These are phyloP conservation scores for Ophiostoma triangulosporum DNA, from an alignment of 2,329 filamentous ascomycete species.

Conservation along the genomic window DNA sequence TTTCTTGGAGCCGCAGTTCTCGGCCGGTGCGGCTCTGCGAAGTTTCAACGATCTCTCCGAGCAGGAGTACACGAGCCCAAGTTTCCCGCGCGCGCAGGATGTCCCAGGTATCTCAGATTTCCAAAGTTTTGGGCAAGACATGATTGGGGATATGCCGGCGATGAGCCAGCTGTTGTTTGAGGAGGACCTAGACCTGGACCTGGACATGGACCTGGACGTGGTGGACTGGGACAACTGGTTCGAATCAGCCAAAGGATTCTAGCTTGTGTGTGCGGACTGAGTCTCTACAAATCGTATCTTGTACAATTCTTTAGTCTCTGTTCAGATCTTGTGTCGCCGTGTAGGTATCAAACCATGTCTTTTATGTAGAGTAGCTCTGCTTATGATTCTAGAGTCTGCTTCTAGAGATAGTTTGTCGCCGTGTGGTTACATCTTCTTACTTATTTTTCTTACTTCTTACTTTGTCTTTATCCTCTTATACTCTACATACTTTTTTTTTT, in stretches of 20 bases:
- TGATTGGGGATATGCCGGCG: no score
- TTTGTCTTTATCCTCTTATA: not conserved
- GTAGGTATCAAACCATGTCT: no score
- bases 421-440: no score
- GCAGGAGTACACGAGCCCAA: constrained; percentile 3
- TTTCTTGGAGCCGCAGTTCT: not conserved
- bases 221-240: constrained; percentile 13
- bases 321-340: no score
- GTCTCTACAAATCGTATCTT: not conserved
- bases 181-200: constrained; percentile 2
- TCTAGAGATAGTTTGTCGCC: no score
- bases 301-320: no score
- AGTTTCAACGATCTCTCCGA: constrained; percentile 2
- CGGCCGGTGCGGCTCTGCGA: not conserved
- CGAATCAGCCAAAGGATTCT: constrained; percentile 2
- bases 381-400: no score
- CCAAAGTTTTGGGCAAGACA: no score
- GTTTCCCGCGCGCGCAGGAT: not conserved
- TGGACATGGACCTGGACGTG: constrained; percentile 4
- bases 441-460: no score
- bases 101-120: not conserved
- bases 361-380: no score
- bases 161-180: not conserved
- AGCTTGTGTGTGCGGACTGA: no score
- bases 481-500: no score